Evolutionary conservation across 2,329 filamentous ascomycete genomes (phyloP).

Genomic region (Stagonosporopsis rhizophila): DNA sequence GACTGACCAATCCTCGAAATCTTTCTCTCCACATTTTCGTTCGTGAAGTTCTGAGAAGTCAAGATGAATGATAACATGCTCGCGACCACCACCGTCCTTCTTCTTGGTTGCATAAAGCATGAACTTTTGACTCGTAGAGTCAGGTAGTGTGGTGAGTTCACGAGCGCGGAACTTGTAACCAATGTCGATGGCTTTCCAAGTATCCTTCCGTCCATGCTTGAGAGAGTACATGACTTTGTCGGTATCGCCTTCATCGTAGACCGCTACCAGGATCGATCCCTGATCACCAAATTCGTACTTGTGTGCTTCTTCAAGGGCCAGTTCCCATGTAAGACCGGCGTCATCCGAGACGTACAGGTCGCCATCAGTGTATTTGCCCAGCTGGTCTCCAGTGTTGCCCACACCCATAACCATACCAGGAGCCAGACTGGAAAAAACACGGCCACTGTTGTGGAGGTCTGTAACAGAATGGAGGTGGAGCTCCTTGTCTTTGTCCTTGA

Average conservation of each 20-base stretch:
- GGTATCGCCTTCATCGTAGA: slow-evolving; percentile 71
- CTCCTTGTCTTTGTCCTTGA: slow-evolving; percentile 67
- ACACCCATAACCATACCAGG: slow-evolving; percentile 94
- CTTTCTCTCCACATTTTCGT: slow-evolving; percentile 74
- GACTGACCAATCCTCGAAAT: slow-evolving; percentile 88
- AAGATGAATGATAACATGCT: slow-evolving; percentile 74
- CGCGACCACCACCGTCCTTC: slow-evolving; percentile 55
- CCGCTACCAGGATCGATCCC: slow-evolving; percentile 84
- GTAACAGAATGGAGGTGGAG: slow-evolving; percentile 95
- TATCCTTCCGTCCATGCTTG: slow-evolving; percentile 76
- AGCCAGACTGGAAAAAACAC: slow-evolving; percentile 91
- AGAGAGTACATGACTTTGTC: slow-evolving; percentile 78
- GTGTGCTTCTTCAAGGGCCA: slow-evolving; percentile 79
- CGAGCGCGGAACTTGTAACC: slow-evolving; percentile 73
- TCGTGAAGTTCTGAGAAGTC: slow-evolving; percentile 86
- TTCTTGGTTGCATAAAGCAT: slow-evolving; percentile 69
- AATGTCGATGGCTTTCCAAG: slow-evolving; percentile 77
- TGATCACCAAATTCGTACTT: slow-evolving; percentile 97
- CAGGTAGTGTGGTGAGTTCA: slow-evolving; percentile 84
- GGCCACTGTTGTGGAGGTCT: slow-evolving; percentile 78
- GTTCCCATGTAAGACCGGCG: slow-evolving; percentile 83
- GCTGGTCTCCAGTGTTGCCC: slow-evolving; percentile 81
- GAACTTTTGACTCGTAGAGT: slow-evolving; percentile 93
- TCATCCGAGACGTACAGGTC: slow-evolving; percentile 90
- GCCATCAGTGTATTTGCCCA: slow-evolving; percentile 75